phyloP scores from a whole-genome alignment of 352 stramenopile species.

The Pythium aristosporum region DNA sequence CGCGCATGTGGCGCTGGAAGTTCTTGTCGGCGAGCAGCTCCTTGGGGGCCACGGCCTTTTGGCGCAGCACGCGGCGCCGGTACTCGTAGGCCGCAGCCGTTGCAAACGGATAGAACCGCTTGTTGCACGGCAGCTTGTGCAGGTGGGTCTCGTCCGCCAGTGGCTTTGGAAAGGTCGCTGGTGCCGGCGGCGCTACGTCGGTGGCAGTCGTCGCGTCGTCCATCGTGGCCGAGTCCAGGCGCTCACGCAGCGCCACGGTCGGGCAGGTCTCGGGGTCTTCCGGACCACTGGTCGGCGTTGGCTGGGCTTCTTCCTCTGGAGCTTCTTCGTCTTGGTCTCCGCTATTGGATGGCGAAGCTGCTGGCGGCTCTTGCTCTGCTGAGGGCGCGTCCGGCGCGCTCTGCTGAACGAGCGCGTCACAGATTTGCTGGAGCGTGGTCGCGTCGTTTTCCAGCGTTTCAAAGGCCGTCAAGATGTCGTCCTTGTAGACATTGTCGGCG shows the following conservation, averaged over 20 bases:
- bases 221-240: conserved; percentile 22
- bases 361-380: too few species aligned
- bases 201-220: conserved; percentile 2
- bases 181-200: not conserved
- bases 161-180: not conserved
- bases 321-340: not conserved
- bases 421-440: conserved; percentile 43
- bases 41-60: conserved; percentile 16
- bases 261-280: conserved; percentile 1
- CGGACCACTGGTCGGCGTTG: not conserved
- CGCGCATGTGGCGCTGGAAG: conserved; percentile 44
- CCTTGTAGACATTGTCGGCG: conserved; percentile 80
- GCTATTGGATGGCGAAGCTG: not conserved
- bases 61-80: conserved; percentile 41
- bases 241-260: conserved; percentile 19
- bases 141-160: conserved; percentile 1
- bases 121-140: conserved; percentile 9
- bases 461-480: conserved; percentile 44
- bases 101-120: conserved; percentile 59
- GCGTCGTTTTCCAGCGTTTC: conserved; percentile 17
- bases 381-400: not conserved
- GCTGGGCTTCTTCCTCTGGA: not conserved
- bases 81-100: conserved; percentile 67
- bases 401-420: conserved; percentile 45
- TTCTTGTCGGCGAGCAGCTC: conserved; percentile 33